Base-by-base conservation (phyloP, 176 grass and related monocot genomes). In the Cymbopogon citratus region DNA sequence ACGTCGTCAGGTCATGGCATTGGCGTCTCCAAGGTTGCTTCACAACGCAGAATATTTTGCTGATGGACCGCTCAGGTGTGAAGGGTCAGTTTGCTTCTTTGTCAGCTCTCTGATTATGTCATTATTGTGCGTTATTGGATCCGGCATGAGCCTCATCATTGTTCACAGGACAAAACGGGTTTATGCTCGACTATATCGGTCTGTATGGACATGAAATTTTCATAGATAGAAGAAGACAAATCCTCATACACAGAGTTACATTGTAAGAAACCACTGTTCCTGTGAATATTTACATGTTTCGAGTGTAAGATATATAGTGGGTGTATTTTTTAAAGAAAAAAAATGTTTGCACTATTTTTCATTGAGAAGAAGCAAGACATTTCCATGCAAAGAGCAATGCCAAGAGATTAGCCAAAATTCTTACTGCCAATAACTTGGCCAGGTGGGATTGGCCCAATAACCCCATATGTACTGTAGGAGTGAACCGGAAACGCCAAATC, bases 91-190 rank as follows among this genome's bases (percentile, higher is more conserved):
- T 75, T 93, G 89, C 63, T 97, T 97, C 87, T 93, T 94, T 52
- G 12, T 78, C 63, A 94, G 87, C 23, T 97, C 94, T 7, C 26
- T 93, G 70, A 81, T 97, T 29, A 93, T 97, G 94, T 87, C 90
- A 0, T 76, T 78, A 41, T 21, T 91, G 35, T 97, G 94, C 26
- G 5, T 94, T 34, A 39, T 91, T 38, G 89, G 87, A 28, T 81
- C 84, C 18, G 40, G 69, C 27, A 78, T 94, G 63, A 94, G 89
- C 76, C 70, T 97, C 6, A 9, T 90, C 35, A 73, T 91, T 84
- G 87, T 93, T 80, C 25, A 86, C 66, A 90, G 94, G 72, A 97
- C 91, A n/a, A 90, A 77, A 19, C 43, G 48, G 15, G 94, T 91
- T 65, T 97, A 97, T 29, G 38, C 63, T 33, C 73, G 56, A 8